Evolutionary conservation across 2,329 filamentous ascomycete species (phyloP), one percentile per base, ranked within the genome.

Genomic region (Hymenoscyphus albidus): DNA sequence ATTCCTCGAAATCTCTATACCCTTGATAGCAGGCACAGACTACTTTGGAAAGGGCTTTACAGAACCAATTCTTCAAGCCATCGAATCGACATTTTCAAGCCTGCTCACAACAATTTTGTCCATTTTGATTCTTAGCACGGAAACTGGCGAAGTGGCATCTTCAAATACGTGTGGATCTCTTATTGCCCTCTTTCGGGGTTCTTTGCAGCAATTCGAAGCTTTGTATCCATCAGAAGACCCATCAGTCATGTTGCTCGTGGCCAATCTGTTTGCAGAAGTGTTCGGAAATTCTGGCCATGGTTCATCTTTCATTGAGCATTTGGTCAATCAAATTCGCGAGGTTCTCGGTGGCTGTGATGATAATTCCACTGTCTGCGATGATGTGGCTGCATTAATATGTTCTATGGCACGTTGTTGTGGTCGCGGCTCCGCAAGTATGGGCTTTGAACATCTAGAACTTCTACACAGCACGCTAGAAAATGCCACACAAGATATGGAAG

Each of bases 351-450:
- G 55, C 14, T 40, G 18, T 2, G 40, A 18, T 12, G 13, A 58
- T 10, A 60, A 59, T 1, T 48, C 63, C 14, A 56, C 59, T 12
- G 51, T n/a, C 7, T 72, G 70, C 44, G 48, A 62, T 35, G 66
- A 69, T 44, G 57, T 68, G 14, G 70, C 69, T 5, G 70, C 74
- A 1, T 75, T 85, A 44, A 70, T 81, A 38, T 80, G 79, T 64
- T 79, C 78, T 6, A 73, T 84, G 12, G 80, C 82, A 2, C 78
- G 81, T 39, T 80, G 77, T 68, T 83, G 81, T 67, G 78, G 80
- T 16, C 79, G 80, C 64, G 78, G 74, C 5, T 68, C 74, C 13
- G 71, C 71, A 1, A 72, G 64, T 6, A 75, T 76, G 38, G 73
- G 74, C 27, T 76, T 78, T 18, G 73, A 76, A 35, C 73, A 79